A percentile compares a stretch with the other conserved stretches of the same genome.
phyloP scores from a whole-genome alignment of 106 monocot species.

The Phalaenopsis equestris region DNA sequence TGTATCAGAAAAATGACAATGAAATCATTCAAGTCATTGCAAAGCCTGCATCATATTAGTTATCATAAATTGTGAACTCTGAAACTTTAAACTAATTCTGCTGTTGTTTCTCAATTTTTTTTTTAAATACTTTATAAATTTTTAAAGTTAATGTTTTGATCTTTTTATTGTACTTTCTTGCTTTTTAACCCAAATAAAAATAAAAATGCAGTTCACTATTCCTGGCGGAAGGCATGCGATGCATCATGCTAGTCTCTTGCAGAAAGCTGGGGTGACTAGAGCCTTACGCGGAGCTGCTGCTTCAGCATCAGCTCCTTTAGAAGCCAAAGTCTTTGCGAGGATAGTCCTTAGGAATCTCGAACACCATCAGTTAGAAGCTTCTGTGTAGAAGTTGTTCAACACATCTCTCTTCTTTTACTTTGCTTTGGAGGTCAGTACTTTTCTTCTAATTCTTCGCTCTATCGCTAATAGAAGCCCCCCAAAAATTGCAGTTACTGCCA shows the following conservation, averaged over 20 bases:
- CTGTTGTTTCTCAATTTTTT: neutral
- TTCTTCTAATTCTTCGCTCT: neutral
- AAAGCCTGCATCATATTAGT: neutral
- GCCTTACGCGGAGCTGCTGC: slow-evolving; percentile 66
- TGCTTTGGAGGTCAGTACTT: neutral
- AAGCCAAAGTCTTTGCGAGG: slow-evolving; percentile 81
- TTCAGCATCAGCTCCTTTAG: slow-evolving; percentile 53
- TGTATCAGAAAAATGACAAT: neutral
- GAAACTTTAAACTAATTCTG: neutral
- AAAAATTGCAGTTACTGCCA: too few relatives aligned
- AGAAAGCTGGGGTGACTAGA: slow-evolving; percentile 60
- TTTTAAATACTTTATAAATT: too few relatives aligned
- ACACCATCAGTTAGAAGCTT: slow-evolving; percentile 46
- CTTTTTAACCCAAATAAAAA: neutral
- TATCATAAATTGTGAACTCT: neutral
- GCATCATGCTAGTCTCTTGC: slow-evolving; percentile 72
- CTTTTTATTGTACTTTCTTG: too few relatives aligned
- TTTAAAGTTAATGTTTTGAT: too few relatives aligned
- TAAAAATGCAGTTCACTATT: slow-evolving; percentile 75
- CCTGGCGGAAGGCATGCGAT: slow-evolving; percentile 81
- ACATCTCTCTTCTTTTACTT: neutral
- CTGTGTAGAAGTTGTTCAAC: slow-evolving; percentile 16
- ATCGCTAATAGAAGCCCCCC: neutral
- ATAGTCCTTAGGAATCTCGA: slow-evolving; percentile 84
- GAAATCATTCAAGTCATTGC: too few relatives aligned